phyloP scores from a whole-genome alignment of 805 yeast species.

The Candida andamanensis region DNA sequence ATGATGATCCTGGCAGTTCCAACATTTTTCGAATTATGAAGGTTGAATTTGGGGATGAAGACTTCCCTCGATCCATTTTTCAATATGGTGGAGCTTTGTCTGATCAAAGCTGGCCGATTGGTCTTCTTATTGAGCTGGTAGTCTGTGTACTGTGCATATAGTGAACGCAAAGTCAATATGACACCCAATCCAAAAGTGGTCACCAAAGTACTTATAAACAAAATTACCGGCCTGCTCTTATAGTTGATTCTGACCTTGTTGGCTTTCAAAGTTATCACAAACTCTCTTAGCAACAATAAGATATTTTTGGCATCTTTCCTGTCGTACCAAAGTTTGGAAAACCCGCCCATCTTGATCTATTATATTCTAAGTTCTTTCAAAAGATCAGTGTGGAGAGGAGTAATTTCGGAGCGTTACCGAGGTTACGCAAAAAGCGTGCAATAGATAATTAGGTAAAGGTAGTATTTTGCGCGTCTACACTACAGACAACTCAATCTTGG shows the following conservation, averaged over 20 bases:
- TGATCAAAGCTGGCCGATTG: constrained; percentile 31
- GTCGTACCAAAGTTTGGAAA: constrained; percentile 28
- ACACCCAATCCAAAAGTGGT: constrained; percentile 39
- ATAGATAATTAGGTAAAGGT: too few relatives aligned
- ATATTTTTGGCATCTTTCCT: constrained; percentile 31
- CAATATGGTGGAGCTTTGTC: constrained; percentile 39
- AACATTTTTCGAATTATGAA: constrained; percentile 15
- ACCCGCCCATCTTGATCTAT: constrained; percentile 27
- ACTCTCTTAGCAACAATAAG: constrained; percentile 30
- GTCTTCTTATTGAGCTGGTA: constrained; percentile 17
- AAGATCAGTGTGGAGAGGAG: too few relatives aligned
- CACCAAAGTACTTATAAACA: constrained; percentile 35
- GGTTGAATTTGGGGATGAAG: constrained; percentile 35
- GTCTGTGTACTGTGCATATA: constrained; percentile 28
- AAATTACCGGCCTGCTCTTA: constrained; percentile 37
- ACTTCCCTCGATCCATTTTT: constrained; percentile 44
- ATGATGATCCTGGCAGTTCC: constrained; percentile 38
- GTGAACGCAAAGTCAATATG: constrained; percentile 24
- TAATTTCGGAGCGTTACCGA: too few relatives aligned
- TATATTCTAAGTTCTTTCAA: too few relatives aligned
- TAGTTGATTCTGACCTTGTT: constrained; percentile 36
- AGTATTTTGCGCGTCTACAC: too few relatives aligned
- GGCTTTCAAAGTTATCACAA: constrained; percentile 29
- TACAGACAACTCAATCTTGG: too few relatives aligned
- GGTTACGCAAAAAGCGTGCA: too few relatives aligned